Evolutionary conservation across 441 rosid species (phyloP).

Genomic region (Pelargonium cotyledonis): DNA sequence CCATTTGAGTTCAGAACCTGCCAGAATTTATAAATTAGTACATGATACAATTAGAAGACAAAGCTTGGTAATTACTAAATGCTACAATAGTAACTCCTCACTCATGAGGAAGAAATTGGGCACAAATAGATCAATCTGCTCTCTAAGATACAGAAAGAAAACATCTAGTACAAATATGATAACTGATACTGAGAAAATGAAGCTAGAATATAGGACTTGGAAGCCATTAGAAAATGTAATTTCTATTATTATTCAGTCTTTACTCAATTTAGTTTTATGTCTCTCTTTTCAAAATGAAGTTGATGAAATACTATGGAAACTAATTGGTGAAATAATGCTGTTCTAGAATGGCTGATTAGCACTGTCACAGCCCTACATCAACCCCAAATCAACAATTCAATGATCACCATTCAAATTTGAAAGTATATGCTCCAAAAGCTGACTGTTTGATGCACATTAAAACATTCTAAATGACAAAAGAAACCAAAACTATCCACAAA

Average conservation of each 20-base stretch:
- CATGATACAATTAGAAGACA: background rate
- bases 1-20: conserved; percentile 86
- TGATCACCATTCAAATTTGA: background rate
- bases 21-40: background rate
- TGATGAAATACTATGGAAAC: background rate
- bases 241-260: background rate
- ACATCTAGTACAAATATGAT: background rate
- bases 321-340: background rate
- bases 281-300: background rate
- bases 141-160: background rate
- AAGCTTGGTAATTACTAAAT: too few relatives aligned
- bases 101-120: background rate
- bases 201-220: background rate
- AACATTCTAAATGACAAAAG: background rate
- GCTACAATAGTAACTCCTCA: background rate
- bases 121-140: background rate
- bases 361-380: background rate
- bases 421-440: background rate
- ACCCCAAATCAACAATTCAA: background rate
- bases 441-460: background rate
- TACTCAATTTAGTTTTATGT: background rate
- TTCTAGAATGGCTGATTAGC: background rate
- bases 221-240: background rate
- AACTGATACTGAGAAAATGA: background rate
- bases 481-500: background rate